Percentiles rank a stretch among this genome's conserved stretches.
Evolutionary conservation across 495 filamentous ascomycete genomes (phyloP).

Genomic region (Opeltia flavorubescens): DNA sequence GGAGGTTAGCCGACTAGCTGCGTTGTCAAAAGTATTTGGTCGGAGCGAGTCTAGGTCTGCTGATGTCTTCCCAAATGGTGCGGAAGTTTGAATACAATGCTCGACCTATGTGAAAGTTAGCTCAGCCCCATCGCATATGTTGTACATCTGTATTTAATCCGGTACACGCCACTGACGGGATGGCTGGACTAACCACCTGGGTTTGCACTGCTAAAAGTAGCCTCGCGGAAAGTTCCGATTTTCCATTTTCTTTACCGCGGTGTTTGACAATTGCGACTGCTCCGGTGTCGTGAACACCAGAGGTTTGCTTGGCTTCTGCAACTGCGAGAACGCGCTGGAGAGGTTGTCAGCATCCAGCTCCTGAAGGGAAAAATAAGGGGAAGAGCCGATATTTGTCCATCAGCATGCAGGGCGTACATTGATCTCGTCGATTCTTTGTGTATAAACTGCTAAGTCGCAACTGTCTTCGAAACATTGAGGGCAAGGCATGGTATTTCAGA

Average conservation of each 20-base stretch:
- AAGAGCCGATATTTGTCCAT: neutral
- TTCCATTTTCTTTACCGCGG: neutral
- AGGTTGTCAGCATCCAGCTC: neutral
- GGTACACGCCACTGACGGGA: neutral
- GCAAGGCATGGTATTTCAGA: neutral
- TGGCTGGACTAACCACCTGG: constrained; percentile 20
- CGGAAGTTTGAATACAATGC: neutral
- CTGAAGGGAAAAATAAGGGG: neutral
- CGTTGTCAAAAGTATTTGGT: neutral
- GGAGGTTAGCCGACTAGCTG: constrained; percentile 13
- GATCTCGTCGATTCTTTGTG: neutral
- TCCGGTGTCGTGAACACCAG: constrained; percentile 1
- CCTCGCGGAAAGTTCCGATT: constrained; percentile 1
- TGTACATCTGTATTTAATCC: neutral
- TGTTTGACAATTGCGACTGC: constrained; percentile 4
- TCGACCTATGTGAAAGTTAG: neutral
- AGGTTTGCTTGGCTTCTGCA: neutral
- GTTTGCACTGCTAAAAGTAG: constrained; percentile 16
- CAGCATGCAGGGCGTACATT: neutral
- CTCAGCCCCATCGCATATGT: neutral
- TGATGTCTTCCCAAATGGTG: neutral
- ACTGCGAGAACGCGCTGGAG: neutral
- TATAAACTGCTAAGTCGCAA: neutral
- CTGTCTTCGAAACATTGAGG: neutral
- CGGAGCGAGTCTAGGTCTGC: neutral